phyloP scores from a whole-genome alignment of 257 asterid species.

The Petunia secreta region DNA sequence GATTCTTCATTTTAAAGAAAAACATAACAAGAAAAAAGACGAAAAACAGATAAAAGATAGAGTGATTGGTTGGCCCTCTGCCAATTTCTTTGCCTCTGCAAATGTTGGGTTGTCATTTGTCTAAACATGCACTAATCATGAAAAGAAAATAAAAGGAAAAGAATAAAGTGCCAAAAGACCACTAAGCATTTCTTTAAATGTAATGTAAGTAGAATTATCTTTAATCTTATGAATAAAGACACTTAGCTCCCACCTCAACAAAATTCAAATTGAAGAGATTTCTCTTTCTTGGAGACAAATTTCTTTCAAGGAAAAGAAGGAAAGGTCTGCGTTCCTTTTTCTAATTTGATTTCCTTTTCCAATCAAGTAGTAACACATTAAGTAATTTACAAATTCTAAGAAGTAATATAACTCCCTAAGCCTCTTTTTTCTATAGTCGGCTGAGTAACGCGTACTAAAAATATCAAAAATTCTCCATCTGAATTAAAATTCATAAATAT shows the following conservation, averaged over 20 bases:
- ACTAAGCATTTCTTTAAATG: conserved; percentile 14
- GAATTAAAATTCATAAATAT: not conserved
- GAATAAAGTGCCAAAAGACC: not conserved
- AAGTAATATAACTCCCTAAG: too few species aligned
- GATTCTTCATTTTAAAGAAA: not conserved
- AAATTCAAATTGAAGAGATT: conserved; percentile 1
- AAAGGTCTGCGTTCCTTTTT: not conserved
- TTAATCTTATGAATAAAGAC: conserved; percentile 11
- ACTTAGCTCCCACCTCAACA: conserved; percentile 19
- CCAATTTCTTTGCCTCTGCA: not conserved
- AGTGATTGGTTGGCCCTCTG: too few species aligned
- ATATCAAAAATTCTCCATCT: not conserved
- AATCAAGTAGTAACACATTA: not conserved
- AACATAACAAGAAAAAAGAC: too few species aligned
- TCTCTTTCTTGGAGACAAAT: not conserved
- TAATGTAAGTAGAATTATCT: conserved; percentile 2
- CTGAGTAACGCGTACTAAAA: too few species aligned
- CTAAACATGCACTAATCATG: conserved; percentile 4
- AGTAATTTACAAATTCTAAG: not conserved
- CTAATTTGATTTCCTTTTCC: not conserved
- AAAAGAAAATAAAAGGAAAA: conserved; percentile 1
- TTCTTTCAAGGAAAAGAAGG: not conserved
- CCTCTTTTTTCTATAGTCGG: too few species aligned
- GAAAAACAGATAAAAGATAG: not conserved
- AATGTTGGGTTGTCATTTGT: conserved; percentile 15